These are phyloP conservation scores for Magnolia kwangsiensis DNA, from an alignment of 164 flowering plant species.

Conservation along the genomic window DNA sequence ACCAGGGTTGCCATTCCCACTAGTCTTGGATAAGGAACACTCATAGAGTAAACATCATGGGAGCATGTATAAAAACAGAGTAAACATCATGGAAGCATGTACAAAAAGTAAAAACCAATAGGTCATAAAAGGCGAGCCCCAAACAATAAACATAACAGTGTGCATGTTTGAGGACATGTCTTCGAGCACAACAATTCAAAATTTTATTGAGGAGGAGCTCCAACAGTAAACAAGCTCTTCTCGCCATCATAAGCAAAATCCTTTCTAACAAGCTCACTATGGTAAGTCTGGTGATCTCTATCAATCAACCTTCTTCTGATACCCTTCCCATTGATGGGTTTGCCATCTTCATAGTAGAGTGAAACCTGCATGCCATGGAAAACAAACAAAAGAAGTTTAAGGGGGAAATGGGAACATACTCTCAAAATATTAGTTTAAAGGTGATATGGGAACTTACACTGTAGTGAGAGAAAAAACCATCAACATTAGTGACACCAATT, in stretches of 20 bases:
- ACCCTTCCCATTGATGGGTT: no score
- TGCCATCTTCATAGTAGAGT: no score
- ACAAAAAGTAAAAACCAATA: neutral
- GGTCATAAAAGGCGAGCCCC: neutral
- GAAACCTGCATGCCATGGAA: no score
- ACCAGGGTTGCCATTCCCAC: slow-evolving; percentile 45
- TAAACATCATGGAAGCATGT: neutral
- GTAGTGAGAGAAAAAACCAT: slow-evolving; percentile 74
- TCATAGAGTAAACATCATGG: neutral
- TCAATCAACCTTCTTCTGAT: no score
- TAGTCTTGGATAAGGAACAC: slow-evolving; percentile 8
- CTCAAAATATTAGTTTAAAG: no score
- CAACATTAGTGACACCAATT: slow-evolving; percentile 49
- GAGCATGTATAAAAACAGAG: neutral
- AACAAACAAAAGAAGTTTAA: no score
- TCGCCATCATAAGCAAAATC: no score
- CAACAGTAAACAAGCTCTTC: no score
- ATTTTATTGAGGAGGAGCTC: no score
- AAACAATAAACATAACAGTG: neutral
- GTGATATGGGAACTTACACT: slow-evolving; percentile 51
- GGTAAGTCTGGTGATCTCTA: no score
- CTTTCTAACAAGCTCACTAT: no score
- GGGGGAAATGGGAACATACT: no score
- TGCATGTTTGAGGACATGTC: slow-evolving; percentile 62
- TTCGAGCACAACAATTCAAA: slow-evolving; percentile 32